Conservation (phyloP, 2,329 filamentous ascomycete species). For the Calonectria pteridis region DNA sequence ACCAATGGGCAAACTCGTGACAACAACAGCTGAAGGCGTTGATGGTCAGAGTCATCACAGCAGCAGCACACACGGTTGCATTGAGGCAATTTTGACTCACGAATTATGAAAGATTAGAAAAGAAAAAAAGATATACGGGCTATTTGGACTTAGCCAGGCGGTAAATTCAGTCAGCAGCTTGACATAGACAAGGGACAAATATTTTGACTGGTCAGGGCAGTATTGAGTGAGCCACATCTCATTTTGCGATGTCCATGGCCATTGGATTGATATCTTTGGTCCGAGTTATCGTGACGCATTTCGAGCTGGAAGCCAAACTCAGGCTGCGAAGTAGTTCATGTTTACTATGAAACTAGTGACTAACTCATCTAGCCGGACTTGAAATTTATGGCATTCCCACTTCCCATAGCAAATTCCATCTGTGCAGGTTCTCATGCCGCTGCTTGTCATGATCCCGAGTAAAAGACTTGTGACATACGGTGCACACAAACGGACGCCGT, state of each 20-base stretch:
- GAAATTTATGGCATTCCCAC: background rate
- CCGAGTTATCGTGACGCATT: too few relatives aligned
- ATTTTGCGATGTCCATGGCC: too few relatives aligned
- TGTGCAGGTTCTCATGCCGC: background rate
- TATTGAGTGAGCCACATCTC: too few relatives aligned
- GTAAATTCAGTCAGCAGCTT: too few relatives aligned
- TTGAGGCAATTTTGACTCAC: background rate
- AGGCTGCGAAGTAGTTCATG: background rate
- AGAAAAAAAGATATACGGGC: background rate
- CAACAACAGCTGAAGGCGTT: background rate
- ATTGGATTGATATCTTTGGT: too few relatives aligned
- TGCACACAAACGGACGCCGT: background rate
- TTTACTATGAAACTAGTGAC: background rate
- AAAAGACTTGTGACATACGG: background rate
- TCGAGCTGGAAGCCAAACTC: background rate
- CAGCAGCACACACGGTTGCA: background rate
- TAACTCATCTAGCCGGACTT: background rate
- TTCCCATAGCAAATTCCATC: background rate
- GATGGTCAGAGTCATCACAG: background rate
- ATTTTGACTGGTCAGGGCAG: too few relatives aligned
- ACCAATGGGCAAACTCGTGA: background rate
- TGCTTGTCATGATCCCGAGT: background rate
- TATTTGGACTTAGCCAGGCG: too few relatives aligned
- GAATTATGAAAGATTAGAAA: background rate
- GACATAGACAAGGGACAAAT: too few relatives aligned